Base-by-base conservation (phyloP, 2,329 filamentous ascomycete genomes). In the Penicillium verrucosum region DNA sequence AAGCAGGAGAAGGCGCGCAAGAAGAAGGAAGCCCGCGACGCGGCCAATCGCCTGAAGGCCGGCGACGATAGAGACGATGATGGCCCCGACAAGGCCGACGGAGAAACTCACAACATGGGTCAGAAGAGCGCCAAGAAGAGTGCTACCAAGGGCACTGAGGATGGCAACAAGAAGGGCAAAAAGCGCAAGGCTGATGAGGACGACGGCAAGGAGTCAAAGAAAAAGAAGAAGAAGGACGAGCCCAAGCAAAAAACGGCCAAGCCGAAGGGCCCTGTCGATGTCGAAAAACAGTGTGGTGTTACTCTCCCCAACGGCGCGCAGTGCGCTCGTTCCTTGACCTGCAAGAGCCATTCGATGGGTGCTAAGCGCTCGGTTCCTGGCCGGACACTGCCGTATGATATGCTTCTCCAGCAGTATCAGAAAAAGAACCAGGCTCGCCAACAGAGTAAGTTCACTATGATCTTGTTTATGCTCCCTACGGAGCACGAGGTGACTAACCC, bases 401-500 rank as follows among this genome's bases (percentile, higher is more conserved):
- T 96, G 88, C 79, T 97, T 38, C 81, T 97, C 37, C 87, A 89
- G 14, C 88, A 89, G 8, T 94, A 94, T 69, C 90, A 94, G 74
- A 97, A 97, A 82, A 97, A 97, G 81, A 99, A 99, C 68, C 94
- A 97, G 74, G 94, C 94, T 23, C 96, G 96, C 70, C 90, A 96
- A 78, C 94, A 97, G 75, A 96, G 90, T 92, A 81, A 12, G 52
- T 77, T 88, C 82, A 42, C 29, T 41, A 3, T 43, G 32, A 40
- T 59, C 59, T 18, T 25, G 16, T 45, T 59, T 4, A 45, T 29
- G 12, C 9, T 23, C 10, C 6, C 4, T 50, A 12, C 49, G 41
- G 25, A 21, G 81, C 47, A 45, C 25, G 10, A 54, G 37, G 56
- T 56, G 51, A 53, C 62, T 65, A 36, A 63, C 58, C 16, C 48